Evolutionary conservation across 2,329 filamentous ascomycete species (phyloP), one percentile per base, ranked within the genome.

Genomic region (Akanthomyces uredinophilus): DNA sequence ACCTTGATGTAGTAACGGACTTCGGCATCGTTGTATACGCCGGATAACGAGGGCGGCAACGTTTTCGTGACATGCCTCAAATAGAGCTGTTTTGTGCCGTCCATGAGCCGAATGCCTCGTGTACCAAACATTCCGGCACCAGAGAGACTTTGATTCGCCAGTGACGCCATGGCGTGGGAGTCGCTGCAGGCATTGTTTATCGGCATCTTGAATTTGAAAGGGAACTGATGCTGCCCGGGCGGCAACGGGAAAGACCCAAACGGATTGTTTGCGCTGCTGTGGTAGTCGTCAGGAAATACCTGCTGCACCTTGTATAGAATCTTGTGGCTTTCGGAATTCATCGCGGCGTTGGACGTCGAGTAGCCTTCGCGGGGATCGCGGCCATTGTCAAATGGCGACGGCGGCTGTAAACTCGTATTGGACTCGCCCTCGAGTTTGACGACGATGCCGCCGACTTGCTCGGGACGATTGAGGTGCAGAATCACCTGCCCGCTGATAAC

Each of bases 1-100:
- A 90, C 92, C 74, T 99, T 99, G 71, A 98, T 83, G 72, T 91
- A 99, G 76, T 99, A 99, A 67, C 88, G 85, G 64, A 98, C 93
- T 75, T 96, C 92, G 24, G 93, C 94, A 73, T 93, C 87, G 37
- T 88, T 89, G 0, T 91, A 91, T 67, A 95, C 93, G 3, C 91
- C 92, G n/a, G 84, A 90, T 60, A 98, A 78, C 5, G 92, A 96
- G 0, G 95, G 95, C 5, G 95, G 95, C 13, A 99, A 80, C 0
- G 93, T 96, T 68, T 87, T 87, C 70, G 90, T 95, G 65, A 95
- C 86, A 77, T 99, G 95, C 44, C 72, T 72, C 55, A 87, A 81
- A 68, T 83, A 81, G 61, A 87, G 74, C 73, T 88, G 86, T 69
- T 82, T 84, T 64, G 80, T 79, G n/a, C 84, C 84, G 66, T 86